phyloP scores from a whole-genome alignment of 495 filamentous ascomycete genomes.

The Trichoderma parareesei region DNA sequence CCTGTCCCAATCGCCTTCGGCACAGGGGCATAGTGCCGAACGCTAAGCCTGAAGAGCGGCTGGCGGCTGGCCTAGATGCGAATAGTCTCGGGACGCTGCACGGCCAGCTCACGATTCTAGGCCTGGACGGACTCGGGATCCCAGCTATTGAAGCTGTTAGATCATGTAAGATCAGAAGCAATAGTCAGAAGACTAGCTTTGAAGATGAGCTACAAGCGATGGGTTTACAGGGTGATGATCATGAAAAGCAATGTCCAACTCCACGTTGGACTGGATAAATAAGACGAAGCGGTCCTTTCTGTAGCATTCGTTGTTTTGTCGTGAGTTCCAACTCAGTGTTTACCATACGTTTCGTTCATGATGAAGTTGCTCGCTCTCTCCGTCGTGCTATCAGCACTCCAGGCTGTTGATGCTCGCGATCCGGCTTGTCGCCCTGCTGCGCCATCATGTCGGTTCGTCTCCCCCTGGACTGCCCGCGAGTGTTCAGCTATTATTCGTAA shows the following conservation, averaged over 20 bases:
- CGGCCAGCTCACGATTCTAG: background rate
- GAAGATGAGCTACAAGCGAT: no score
- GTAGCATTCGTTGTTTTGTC: background rate
- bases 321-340: background rate
- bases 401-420: background rate
- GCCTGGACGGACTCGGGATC: background rate
- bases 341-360: background rate
- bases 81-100: background rate
- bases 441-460: background rate
- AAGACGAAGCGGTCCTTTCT: background rate
- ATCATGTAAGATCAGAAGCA: background rate
- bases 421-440: background rate
- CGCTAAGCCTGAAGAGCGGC: background rate
- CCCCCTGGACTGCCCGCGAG: background rate
- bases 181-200: no score
- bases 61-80: background rate
- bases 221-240: no score
- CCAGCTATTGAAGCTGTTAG: background rate
- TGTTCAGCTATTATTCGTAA: background rate
- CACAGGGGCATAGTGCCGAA: background rate
- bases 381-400: background rate
- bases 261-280: no score
- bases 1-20: background rate
- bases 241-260: no score
- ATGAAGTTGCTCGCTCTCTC: background rate